These are phyloP conservation scores for Penicillium lividum DNA, from an alignment of 495 filamentous ascomycete genomes.

Conservation along the genomic window DNA sequence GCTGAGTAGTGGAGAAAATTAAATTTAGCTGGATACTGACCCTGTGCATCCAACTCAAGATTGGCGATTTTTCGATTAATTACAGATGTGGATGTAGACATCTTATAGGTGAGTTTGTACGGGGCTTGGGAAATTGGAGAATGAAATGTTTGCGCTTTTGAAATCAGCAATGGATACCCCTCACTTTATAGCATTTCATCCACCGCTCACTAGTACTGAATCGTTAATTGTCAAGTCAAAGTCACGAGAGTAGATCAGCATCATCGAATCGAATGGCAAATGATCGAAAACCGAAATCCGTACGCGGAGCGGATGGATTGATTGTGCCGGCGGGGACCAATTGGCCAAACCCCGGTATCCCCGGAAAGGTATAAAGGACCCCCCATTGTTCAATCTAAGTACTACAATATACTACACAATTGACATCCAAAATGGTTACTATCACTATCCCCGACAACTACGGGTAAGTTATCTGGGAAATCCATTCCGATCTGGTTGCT, in stretches of 20 bases:
- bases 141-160: no score
- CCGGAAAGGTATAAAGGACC: conserved; percentile 6
- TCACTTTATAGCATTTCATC: no score
- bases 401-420: not conserved
- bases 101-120: not conserved
- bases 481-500: not conserved
- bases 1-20: no score
- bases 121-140: no score
- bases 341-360: not conserved
- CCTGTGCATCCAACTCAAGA: no score
- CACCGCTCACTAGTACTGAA: no score
- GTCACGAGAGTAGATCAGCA: not conserved
- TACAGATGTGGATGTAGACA: not conserved
- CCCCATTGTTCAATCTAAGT: not conserved
- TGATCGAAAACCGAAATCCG: not conserved
- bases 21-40: no score
- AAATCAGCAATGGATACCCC: no score
- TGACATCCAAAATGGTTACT: conserved; percentile 32
- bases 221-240: no score
- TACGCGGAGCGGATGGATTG: conserved; percentile 15
- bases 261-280: conserved; percentile 1
- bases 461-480: conserved; percentile 37
- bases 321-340: conserved; percentile 7
- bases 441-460: conserved; percentile 52
- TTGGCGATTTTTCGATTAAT: no score